phyloP scores from a whole-genome alignment of 164 flowering plant genomes.

The Paratinospora sagittata region DNA sequence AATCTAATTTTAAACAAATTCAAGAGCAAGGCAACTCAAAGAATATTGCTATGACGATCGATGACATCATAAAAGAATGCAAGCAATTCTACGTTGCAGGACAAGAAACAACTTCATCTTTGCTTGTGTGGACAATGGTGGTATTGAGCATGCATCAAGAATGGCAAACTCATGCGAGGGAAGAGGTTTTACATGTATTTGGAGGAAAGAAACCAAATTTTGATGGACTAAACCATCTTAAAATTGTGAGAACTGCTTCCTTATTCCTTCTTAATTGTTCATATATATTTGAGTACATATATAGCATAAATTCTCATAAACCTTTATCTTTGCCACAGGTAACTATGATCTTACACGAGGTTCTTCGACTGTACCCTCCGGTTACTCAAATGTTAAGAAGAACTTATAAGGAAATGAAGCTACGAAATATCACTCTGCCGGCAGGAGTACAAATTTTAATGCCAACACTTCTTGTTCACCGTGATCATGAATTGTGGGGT shows the following conservation, averaged over 20 bases:
- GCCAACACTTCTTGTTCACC: conserved; percentile 10
- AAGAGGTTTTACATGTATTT: too few relatives aligned
- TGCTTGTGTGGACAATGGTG: conserved; percentile 14
- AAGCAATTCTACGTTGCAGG: conserved; percentile 8
- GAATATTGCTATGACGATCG: conserved; percentile 1
- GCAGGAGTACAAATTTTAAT: conserved; percentile 8
- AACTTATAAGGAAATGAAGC: conserved; percentile 11
- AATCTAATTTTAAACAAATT: conserved; percentile 1
- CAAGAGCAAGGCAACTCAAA: neutral
- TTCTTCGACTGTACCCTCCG: conserved; percentile 13
- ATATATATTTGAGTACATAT: neutral
- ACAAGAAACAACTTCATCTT: conserved; percentile 9
- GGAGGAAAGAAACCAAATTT: conserved; percentile 12
- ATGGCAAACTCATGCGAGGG: too few relatives aligned
- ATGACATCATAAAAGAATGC: conserved; percentile 3
- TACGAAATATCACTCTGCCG: conserved; percentile 9
- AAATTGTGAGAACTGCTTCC: conserved; percentile 14
- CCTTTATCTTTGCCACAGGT: neutral
- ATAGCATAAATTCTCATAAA: neutral
- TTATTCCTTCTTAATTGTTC: neutral
- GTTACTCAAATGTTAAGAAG: neutral
- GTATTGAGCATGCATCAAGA: too few relatives aligned
- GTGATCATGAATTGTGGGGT: conserved; percentile 14
- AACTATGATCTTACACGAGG: conserved; percentile 15
- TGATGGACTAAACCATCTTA: conserved; percentile 14